A percentile compares a stretch with the other conserved stretches of the same genome.
Evolutionary conservation across 305 asterid species (phyloP).

Genomic region (Fraxinus nigra): DNA sequence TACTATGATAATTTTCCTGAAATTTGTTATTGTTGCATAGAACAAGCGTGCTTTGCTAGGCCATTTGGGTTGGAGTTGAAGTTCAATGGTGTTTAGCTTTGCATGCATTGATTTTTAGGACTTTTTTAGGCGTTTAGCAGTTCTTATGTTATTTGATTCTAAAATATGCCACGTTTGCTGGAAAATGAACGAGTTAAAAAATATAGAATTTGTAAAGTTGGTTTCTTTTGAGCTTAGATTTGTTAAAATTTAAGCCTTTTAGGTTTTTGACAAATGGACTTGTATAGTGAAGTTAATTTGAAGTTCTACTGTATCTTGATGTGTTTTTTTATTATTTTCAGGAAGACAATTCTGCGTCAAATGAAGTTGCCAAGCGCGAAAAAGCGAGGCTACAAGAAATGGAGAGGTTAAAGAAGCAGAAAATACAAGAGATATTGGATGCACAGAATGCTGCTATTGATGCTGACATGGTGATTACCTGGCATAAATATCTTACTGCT

Average conservation of each 20-base stretch:
- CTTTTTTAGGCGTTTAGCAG: neutral
- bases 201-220: neutral
- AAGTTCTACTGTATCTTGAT: neutral
- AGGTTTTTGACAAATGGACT: neutral
- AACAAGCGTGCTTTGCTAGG: neutral
- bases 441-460: conserved; percentile 50
- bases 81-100: neutral
- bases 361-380: conserved; percentile 72
- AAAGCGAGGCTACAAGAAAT: conserved; percentile 62
- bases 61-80: neutral
- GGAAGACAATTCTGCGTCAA: conserved; percentile 49
- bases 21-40: neutral
- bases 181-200: neutral
- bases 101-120: neutral
- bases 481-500: neutral
- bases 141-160: neutral
- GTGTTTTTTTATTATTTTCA: conserved; percentile 22
- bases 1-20: neutral
- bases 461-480: conserved; percentile 45
- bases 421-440: conserved; percentile 48
- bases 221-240: neutral
- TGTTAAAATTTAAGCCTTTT: neutral
- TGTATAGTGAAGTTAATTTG: neutral
- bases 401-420: conserved; percentile 47
- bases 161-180: neutral